A percentile compares a stretch with the other conserved stretches of the same genome.
These are phyloP conservation scores for Parasarocladium wereldwijsianum DNA, from an alignment of 2,329 filamentous ascomycete genomes.

Conservation along the genomic window DNA sequence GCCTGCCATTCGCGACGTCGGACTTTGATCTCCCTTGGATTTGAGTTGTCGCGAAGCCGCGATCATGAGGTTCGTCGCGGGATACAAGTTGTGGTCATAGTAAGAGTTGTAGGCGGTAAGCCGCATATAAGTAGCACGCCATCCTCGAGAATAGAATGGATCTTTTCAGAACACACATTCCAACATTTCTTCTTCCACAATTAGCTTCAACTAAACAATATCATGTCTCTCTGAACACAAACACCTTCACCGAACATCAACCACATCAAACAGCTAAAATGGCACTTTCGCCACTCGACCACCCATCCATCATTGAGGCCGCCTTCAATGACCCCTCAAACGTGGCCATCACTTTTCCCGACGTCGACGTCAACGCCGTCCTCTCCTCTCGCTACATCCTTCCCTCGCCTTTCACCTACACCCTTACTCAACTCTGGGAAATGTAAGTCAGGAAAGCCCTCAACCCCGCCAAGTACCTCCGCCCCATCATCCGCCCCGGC, in stretches of 20 bases:
- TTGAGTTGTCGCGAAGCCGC: too few species aligned
- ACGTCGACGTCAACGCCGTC: slow-evolving; percentile 8
- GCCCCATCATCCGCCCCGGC: slow-evolving; percentile 7
- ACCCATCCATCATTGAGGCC: slow-evolving; percentile 6
- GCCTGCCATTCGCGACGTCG: too few species aligned
- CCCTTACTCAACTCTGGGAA: slow-evolving; percentile 8
- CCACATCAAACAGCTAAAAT: slow-evolving; percentile 3
- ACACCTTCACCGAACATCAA: background rate
- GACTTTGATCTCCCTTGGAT: too few species aligned
- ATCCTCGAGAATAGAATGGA: too few species aligned
- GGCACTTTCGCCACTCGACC: slow-evolving; percentile 3
- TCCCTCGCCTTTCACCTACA: slow-evolving; percentile 8
- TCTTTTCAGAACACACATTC: too few species aligned
- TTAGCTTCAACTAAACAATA: background rate
- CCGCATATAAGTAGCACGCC: too few species aligned
- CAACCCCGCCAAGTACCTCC: slow-evolving; percentile 7
- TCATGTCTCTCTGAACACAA: background rate
- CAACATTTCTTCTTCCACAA: too few species aligned
- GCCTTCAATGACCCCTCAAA: slow-evolving; percentile 7
- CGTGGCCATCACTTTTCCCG: slow-evolving; percentile 5
- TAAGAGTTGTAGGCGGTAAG: too few species aligned
- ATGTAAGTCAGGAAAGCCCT: slow-evolving; percentile 9
- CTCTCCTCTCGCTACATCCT: slow-evolving; percentile 7
- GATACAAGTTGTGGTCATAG: too few species aligned
- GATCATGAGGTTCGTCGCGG: too few species aligned